A percentile compares a stretch with the other conserved stretches of the same genome.
These are phyloP conservation scores for Alternaria arborescens DNA, from an alignment of 2,329 filamentous ascomycete species.

Conservation along the genomic window DNA sequence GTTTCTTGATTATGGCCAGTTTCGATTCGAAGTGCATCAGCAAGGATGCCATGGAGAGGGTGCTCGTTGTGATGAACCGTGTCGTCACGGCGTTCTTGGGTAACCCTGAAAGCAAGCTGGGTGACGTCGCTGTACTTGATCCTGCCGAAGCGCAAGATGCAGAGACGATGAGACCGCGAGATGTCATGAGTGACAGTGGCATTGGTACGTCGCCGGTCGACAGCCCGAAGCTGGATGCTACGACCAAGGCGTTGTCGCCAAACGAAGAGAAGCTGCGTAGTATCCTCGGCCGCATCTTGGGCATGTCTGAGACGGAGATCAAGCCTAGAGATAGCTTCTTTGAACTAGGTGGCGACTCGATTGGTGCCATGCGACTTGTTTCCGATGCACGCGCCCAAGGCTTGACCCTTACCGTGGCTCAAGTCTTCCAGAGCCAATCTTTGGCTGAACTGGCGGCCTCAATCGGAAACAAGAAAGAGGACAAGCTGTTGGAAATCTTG, in stretches of 20 bases:
- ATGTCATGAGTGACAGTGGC: slow-evolving; percentile 34
- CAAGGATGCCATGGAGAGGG: slow-evolving; percentile 61
- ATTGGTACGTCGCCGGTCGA: slow-evolving; percentile 25
- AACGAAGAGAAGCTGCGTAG: slow-evolving; percentile 38
- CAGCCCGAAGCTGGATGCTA: slow-evolving; percentile 2
- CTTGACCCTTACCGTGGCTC: slow-evolving; percentile 52
- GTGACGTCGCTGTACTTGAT: slow-evolving; percentile 40
- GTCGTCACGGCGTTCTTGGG: slow-evolving; percentile 62
- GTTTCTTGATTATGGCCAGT: slow-evolving; percentile 68
- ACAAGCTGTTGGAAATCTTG: slow-evolving; percentile 40
- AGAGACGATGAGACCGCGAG: slow-evolving; percentile 30
- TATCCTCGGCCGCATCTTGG: slow-evolving; percentile 40
- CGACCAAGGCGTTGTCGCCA: slow-evolving; percentile 25
- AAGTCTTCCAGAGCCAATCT: slow-evolving; percentile 55
- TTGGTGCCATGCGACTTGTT: slow-evolving; percentile 57
- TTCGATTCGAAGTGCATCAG: slow-evolving; percentile 70
- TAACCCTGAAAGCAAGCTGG: slow-evolving; percentile 44
- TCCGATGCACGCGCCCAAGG: slow-evolving; percentile 49
- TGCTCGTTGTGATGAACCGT: slow-evolving; percentile 61
- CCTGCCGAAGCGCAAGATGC: slow-evolving; percentile 43
- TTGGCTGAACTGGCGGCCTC: slow-evolving; percentile 63
- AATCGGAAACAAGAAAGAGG: slow-evolving; percentile 48
- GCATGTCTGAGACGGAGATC: slow-evolving; percentile 46
- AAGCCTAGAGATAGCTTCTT: slow-evolving; percentile 55
- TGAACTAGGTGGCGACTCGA: slow-evolving; percentile 57